phyloP scores from a whole-genome alignment of 306 rosid genomes.

The Rubus parviflorus region DNA sequence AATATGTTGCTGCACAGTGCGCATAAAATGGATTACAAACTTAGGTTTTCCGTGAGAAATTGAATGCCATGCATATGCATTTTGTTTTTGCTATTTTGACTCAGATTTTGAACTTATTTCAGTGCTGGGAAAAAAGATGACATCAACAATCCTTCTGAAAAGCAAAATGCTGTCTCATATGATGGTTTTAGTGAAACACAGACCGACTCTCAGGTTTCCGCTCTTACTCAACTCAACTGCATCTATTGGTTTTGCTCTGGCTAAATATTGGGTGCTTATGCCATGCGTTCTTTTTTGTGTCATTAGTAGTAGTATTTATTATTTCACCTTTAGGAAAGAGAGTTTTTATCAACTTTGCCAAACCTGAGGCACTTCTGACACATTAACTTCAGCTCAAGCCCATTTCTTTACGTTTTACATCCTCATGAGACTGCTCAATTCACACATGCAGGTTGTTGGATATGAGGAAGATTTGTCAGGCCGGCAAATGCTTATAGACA shows the following conservation, averaged over 20 bases:
- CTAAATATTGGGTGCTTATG: background rate
- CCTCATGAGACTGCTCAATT: conserved; percentile 20
- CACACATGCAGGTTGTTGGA: conserved; percentile 67
- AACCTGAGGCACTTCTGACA: background rate
- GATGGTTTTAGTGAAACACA: conserved; percentile 89
- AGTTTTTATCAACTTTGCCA: background rate
- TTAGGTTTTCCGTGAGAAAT: background rate
- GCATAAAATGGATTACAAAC: background rate
- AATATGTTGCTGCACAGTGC: background rate
- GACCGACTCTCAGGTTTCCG: conserved; percentile 88
- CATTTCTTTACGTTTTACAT: conserved; percentile 25
- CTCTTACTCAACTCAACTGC: background rate
- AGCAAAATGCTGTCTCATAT: conserved; percentile 41
- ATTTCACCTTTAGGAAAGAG: background rate
- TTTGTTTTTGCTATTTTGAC: conserved; percentile 8
- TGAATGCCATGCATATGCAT: background rate
- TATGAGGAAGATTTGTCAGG: conserved; percentile 92
- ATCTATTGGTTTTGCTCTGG: background rate
- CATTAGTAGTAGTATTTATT: background rate
- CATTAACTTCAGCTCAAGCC: conserved; percentile 15
- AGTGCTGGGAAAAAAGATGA: conserved; percentile 56
- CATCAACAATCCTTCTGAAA: conserved; percentile 40
- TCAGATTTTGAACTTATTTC: conserved; percentile 27
- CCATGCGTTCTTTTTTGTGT: conserved; percentile 4
- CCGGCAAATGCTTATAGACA: conserved; percentile 89